A percentile compares a stretch with the other conserved stretches of the same genome.
Evolutionary conservation across 129 eudicot genomes (phyloP).

Genomic region (Lonicera japonica): DNA sequence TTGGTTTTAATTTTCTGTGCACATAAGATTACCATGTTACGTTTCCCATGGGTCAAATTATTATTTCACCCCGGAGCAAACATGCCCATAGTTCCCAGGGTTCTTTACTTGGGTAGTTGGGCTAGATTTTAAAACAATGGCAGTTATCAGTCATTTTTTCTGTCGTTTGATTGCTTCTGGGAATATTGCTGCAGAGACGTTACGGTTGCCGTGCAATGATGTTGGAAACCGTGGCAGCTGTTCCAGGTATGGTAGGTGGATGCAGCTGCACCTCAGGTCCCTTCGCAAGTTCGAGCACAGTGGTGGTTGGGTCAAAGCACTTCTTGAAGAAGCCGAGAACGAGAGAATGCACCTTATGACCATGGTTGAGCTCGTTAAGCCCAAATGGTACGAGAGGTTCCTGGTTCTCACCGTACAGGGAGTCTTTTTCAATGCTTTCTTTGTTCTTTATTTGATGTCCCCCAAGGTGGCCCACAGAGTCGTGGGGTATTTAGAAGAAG

Average conservation of each 20-base stretch:
- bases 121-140: background rate
- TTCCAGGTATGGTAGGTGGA: constrained; percentile 98
- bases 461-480: constrained; percentile 93
- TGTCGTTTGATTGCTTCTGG: background rate
- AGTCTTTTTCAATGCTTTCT: constrained; percentile 79
- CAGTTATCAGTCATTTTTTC: background rate
- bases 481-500: constrained; percentile 95
- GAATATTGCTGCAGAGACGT: constrained; percentile 55
- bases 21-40: too few relatives aligned
- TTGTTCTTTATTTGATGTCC: constrained; percentile 62
- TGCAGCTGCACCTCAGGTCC: constrained; percentile 86
- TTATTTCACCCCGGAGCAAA: too few relatives aligned
- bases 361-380: constrained; percentile 96
- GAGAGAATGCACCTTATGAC: constrained; percentile 99
- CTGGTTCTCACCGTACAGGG: constrained; percentile 91
- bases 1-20: background rate
- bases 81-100: too few relatives aligned
- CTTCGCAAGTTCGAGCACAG: constrained; percentile 86
- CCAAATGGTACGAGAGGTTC: constrained; percentile 87
- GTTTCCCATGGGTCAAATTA: too few relatives aligned
- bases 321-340: constrained; percentile 97
- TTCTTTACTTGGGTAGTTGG: too few relatives aligned
- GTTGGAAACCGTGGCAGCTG: constrained; percentile 98
- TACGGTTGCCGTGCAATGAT: constrained; percentile 99
- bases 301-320: constrained; percentile 97